Base-by-base conservation (phyloP, 192 early-diverging fungal species). In the Phlyctochytrium planicorne region DNA sequence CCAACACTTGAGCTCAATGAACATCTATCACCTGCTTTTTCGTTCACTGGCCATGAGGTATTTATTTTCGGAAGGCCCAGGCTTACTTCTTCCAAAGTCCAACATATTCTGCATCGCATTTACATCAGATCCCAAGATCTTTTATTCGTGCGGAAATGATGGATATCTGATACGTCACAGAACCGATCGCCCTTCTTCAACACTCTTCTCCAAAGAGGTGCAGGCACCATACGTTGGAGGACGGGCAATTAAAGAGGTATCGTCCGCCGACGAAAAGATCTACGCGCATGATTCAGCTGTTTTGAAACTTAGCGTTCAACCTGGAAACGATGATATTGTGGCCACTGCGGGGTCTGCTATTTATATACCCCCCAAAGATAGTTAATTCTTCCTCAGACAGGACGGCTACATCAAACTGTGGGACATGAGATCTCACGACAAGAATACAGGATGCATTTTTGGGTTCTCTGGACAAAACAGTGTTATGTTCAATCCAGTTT, bases 61-160 rank as follows among this genome's bases (percentile, higher is more conserved):
- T 20, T 52, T 16, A 50, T 6, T 40, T n/a, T 52, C 40, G 14
- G 6, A 52, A 25, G 2, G 25, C 25, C 34, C 36, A 1, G n/a
- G 31, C 14, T 65, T 30, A 36, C 52, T 14, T 6, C 40, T 20
- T 6, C 6, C 40, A 47, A 14, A 70, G 60, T 62, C 59, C 0
- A 70, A 70, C 52, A 70, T 70, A 47, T 70, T 70, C 60, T 53
- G 60, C 31, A 70, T 70, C 47, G 40, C 36, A 10, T 70, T 70
- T 34, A 31, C 37, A 30, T 14, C 10, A 31, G 33, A 34, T 34
- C 16, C 10, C 16, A 20, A 20, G 1, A 17, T 30, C n/a, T 23
- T 70, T 16, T 70, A 70, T 63, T 70, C 68, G 2, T 62, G 68
- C 34, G 68, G 29, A 32, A 70, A 70, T 30, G 68, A 70, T 63